These are phyloP conservation scores for Amanita exitialis DNA, from an alignment of 768 basidiomycete genomes.

Conservation along the genomic window DNA sequence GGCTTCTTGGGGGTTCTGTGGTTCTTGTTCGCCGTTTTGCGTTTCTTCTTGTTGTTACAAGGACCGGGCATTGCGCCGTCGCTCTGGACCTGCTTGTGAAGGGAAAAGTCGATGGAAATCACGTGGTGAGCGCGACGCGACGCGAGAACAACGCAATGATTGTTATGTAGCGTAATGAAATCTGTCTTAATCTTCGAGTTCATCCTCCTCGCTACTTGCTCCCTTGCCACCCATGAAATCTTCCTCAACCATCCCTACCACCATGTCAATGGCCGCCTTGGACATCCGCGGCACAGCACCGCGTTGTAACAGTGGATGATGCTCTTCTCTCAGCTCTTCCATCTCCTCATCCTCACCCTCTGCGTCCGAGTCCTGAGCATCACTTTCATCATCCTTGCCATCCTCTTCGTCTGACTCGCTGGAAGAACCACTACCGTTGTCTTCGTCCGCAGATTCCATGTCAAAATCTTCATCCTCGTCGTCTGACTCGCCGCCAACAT, in stretches of 20 bases:
- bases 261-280: conserved; percentile 55
- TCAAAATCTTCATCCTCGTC: conserved; percentile 36
- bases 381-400: conserved; percentile 18
- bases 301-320: conserved; percentile 53
- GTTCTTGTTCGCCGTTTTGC: conserved; percentile 27
- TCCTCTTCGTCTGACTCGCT: conserved; percentile 16
- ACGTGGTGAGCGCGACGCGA: conserved; percentile 1
- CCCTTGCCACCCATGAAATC: conserved; percentile 34
- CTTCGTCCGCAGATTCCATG: conserved; percentile 16
- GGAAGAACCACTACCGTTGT: conserved; percentile 12
- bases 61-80: conserved; percentile 46
- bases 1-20: conserved; percentile 7
- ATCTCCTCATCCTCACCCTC: conserved; percentile 29
- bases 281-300: conserved; percentile 65
- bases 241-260: conserved; percentile 48
- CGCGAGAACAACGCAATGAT: not conserved
- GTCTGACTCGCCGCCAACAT: conserved; percentile 31
- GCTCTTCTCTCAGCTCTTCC: conserved; percentile 38
- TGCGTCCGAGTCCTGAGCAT: conserved; percentile 16
- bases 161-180: not conserved
- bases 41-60: conserved; percentile 40
- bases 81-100: not conserved
- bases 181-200: conserved; percentile 3
- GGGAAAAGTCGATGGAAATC: not conserved
- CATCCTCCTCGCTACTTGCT: conserved; percentile 37